Evolutionary conservation across 2,329 filamentous ascomycete species (phyloP), one percentile per base, ranked within the genome.

Genomic region (Stachybotrys chartarum): DNA sequence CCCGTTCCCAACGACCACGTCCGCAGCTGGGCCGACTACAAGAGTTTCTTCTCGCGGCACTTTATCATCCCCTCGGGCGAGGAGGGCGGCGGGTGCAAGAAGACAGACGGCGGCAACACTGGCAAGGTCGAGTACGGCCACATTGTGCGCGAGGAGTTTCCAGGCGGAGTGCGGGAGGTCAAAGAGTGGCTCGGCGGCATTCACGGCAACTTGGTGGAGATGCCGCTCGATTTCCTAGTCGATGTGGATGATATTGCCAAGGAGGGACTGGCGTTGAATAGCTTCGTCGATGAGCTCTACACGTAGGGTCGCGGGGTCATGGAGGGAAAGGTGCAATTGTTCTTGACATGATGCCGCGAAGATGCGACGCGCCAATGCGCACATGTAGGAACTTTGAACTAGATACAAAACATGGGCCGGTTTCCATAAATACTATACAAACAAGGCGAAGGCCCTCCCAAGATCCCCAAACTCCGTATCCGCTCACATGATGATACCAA

Each of bases 171-270:
- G 49, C 75, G 75, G 30, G 86, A 95, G 55, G 84, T 94, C 7
- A 81, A 89, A 14, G 70, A 79, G 60, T 91, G 93, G 70, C 75
- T 97, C 52, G 85, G 91, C 64, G 80, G 87, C 66, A 84, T 97
- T 61, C 86, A 85, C 73, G 93, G 93, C 0, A 93, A 97, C 75
- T 71, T 97, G 46, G 93, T 97, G 6, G 94, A 90, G 90, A 93
- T 96, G 86, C 91, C 91, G 16, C 71, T 97, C 64, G 83, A 91
- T 50, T 97, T 96, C 68, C 72, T 97, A 66, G 79, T 82, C 64
- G 85, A 96, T 59, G 91, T 86, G 0, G n/a, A 85, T 6, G 81
- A 90, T 63, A 95, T 97, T 91, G 92, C 92, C 0, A 92, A 97
- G 75, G 83, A 82, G 64, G 92, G 93, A 0, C 66, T 97, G 70